phyloP scores from a whole-genome alignment of 2,329 filamentous ascomycete species.

The Xylaria polymorpha region DNA sequence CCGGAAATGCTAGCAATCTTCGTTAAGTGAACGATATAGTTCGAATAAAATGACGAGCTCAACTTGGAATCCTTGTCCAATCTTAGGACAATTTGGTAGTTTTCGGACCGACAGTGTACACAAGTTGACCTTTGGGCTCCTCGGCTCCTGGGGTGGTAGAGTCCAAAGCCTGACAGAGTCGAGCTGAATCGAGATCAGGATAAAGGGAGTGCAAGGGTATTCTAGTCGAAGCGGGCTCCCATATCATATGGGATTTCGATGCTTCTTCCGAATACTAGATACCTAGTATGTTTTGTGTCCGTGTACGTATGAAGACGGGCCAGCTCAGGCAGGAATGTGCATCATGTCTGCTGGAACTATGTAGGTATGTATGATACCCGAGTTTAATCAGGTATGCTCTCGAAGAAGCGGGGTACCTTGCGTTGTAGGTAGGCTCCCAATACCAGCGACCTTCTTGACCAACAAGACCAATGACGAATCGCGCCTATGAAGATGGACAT shows the following conservation, averaged over 20 bases:
- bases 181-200: not conserved
- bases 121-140: not conserved
- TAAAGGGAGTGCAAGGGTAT: not conserved
- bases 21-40: not conserved
- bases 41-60: not conserved
- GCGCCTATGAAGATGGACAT: not conserved
- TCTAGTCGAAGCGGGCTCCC: not conserved
- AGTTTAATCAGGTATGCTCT: not conserved
- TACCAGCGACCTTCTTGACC: not conserved
- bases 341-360: not conserved
- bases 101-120: not conserved
- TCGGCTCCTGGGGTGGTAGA: not conserved
- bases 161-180: not conserved
- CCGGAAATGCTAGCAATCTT: not conserved
- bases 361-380: not conserved
- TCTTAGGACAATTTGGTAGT: not conserved
- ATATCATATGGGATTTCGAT: not conserved
- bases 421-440: not conserved
- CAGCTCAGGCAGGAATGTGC: slow-evolving; percentile 13
- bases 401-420: slow-evolving; percentile 28
- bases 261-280: not conserved
- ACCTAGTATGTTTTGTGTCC: not conserved
- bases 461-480: not conserved
- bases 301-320: slow-evolving; percentile 1
- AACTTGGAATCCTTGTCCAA: not conserved